Conservation (phyloP, 192 early-diverging fungal species). For the Umbelopsis isabellina region DNA sequence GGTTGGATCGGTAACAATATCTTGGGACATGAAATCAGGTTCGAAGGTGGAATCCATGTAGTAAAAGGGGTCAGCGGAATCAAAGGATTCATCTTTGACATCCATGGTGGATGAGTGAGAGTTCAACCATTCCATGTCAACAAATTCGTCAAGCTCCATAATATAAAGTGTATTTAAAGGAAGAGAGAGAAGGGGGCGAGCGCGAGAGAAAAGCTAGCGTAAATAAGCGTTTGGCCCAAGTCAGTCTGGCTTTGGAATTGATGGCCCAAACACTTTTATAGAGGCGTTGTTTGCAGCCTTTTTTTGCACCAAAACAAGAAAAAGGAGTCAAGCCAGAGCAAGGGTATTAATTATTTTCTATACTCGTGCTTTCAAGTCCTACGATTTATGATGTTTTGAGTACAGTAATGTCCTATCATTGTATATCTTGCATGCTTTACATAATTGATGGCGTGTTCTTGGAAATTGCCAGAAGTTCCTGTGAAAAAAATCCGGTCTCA, state of each 20-base stretch:
- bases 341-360: too few relatives aligned
- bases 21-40: conserved; percentile 14
- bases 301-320: too few relatives aligned
- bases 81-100: conserved; percentile 18
- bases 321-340: too few relatives aligned
- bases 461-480: too few relatives aligned
- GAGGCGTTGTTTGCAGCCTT: too few relatives aligned
- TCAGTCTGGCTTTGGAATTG: conserved; percentile 16
- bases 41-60: conserved; percentile 17
- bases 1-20: conserved; percentile 4
- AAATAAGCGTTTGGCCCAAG: conserved; percentile 14
- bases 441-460: too few relatives aligned
- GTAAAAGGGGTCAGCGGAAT: conserved; percentile 3
- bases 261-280: too few relatives aligned
- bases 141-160: conserved; percentile 43
- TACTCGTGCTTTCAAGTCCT: too few relatives aligned
- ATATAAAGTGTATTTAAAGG: background rate
- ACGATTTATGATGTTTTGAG: too few relatives aligned
- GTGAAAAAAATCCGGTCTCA: too few relatives aligned
- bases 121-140: conserved; percentile 45
- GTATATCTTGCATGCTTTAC: too few relatives aligned
- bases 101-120: conserved; percentile 25
- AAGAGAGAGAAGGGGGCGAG: background rate
- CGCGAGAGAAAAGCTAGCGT: conserved; percentile 5
- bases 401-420: too few relatives aligned